Percentiles rank a stretch among this genome's conserved stretches.
Conservation (phyloP, 75 land plant genomes). For the Sequoiadendron giganteum region DNA sequence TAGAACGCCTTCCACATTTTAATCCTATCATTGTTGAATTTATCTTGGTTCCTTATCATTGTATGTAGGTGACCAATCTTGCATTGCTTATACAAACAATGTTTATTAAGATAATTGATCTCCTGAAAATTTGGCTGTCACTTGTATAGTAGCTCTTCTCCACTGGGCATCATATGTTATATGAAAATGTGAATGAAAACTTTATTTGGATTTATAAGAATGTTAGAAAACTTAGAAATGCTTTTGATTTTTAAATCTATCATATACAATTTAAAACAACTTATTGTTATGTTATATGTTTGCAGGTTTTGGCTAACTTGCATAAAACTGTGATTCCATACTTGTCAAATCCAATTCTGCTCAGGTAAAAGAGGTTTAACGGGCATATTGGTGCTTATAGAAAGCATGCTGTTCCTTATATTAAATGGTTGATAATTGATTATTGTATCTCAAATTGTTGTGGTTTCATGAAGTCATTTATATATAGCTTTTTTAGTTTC, state of each 20-base stretch:
- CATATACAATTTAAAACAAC: background rate
- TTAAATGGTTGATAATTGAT: background rate
- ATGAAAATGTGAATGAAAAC: background rate
- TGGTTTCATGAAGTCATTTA: background rate
- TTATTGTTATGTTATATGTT: background rate
- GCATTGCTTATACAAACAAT: background rate
- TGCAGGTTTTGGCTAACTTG: conserved; percentile 81
- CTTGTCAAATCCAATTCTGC: conserved; percentile 76
- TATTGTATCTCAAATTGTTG: background rate
- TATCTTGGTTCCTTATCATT: background rate
- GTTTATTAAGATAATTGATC: background rate
- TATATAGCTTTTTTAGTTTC: background rate
- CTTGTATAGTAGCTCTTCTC: background rate
- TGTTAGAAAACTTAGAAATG: background rate
- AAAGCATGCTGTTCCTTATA: background rate
- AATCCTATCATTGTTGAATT: background rate
- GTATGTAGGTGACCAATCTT: background rate
- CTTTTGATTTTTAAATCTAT: background rate
- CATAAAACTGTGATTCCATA: conserved; percentile 81
- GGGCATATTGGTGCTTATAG: background rate
- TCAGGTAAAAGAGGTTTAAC: conserved; percentile 50
- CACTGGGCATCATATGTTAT: background rate
- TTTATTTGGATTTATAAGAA: background rate
- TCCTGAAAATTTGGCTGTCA: background rate
- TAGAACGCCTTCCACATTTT: background rate